A percentile compares a stretch with the other conserved stretches of the same genome.
These are phyloP conservation scores for Chlorella sp. DNA, from an alignment of 139 green algal species.

Conservation along the genomic window DNA sequence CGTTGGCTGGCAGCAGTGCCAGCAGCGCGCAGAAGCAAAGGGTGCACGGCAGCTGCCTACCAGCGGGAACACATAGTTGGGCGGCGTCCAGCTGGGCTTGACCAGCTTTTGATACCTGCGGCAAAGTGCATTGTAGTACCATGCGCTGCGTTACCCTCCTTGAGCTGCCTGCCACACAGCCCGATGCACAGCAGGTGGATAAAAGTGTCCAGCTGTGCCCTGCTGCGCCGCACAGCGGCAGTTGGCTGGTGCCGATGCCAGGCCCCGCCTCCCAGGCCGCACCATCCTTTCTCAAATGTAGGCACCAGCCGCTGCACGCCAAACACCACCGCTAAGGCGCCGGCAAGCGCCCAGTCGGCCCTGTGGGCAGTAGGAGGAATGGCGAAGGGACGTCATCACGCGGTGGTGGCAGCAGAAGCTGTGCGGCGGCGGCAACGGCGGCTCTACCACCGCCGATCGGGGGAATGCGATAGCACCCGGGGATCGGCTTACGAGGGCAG, in stretches of 20 bases:
- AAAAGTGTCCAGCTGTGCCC: too few species aligned
- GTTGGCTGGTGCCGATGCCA: too few species aligned
- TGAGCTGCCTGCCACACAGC: too few species aligned
- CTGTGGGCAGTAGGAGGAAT: conserved; percentile 12
- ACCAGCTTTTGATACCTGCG: background rate
- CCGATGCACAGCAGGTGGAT: too few species aligned
- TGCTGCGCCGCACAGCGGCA: background rate
- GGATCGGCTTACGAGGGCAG: too few species aligned
- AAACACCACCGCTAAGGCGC: conserved; percentile 51
- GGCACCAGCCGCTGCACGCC: conserved; percentile 47
- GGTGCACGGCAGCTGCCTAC: background rate
- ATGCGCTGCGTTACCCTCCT: too few species aligned
- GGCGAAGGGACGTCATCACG: background rate
- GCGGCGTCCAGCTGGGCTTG: conserved; percentile 61
- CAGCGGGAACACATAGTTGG: conserved; percentile 65
- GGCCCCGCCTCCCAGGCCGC: too few species aligned
- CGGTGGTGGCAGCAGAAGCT: too few species aligned
- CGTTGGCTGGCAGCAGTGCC: background rate
- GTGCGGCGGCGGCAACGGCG: too few species aligned
- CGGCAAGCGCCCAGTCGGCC: conserved; percentile 43
- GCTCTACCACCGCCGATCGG: too few species aligned
- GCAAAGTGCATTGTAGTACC: too few species aligned
- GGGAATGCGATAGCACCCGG: too few species aligned
- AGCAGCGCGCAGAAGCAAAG: background rate
- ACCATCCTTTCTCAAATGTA: conserved; percentile 18